phyloP scores from a whole-genome alignment of 2,329 filamentous ascomycete genomes.

The Apiospora pterosperma region DNA sequence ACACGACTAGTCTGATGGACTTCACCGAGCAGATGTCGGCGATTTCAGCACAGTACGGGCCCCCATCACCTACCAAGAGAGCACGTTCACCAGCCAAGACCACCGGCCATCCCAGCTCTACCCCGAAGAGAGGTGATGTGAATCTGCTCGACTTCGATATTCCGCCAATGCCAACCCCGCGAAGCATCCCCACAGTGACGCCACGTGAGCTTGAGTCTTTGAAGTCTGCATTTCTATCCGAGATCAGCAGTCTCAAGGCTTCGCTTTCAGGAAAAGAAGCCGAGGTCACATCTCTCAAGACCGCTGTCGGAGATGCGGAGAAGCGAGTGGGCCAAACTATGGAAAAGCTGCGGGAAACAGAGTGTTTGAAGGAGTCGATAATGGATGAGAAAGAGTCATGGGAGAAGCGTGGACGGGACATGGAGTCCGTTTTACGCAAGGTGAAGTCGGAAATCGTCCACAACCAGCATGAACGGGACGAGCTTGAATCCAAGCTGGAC shows the following conservation, averaged over 20 bases:
- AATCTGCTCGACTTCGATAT: constrained; percentile 88
- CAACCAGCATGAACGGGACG: constrained; percentile 76
- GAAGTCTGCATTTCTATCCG: constrained; percentile 85
- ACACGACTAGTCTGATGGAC: constrained; percentile 78
- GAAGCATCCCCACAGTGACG: constrained; percentile 86
- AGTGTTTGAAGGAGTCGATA: constrained; percentile 65
- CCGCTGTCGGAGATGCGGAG: constrained; percentile 85
- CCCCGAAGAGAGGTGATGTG: constrained; percentile 53
- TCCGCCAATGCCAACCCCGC: constrained; percentile 87
- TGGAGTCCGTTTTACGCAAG: constrained; percentile 75
- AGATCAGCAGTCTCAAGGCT: constrained; percentile 92
- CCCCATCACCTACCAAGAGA: constrained; percentile 38
- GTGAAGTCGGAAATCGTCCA: constrained; percentile 79
- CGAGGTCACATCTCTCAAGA: constrained; percentile 82
- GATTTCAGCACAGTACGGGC: constrained; percentile 21
- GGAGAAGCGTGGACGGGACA: constrained; percentile 81
- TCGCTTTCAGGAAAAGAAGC: constrained; percentile 91
- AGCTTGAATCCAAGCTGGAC: constrained; percentile 70
- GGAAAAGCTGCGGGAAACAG: constrained; percentile 79
- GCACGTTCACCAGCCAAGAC: constrained; percentile 43
- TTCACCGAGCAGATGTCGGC: constrained; percentile 70
- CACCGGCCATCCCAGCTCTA: constrained; percentile 28
- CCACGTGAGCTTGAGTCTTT: constrained; percentile 88
- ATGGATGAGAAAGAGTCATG: constrained; percentile 75
- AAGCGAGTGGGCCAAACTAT: constrained; percentile 83